A percentile compares a stretch with the other conserved stretches of the same genome.
These are phyloP conservation scores for Alternaria sp. DNA, from an alignment of 2,329 filamentous ascomycete species.

Conservation along the genomic window DNA sequence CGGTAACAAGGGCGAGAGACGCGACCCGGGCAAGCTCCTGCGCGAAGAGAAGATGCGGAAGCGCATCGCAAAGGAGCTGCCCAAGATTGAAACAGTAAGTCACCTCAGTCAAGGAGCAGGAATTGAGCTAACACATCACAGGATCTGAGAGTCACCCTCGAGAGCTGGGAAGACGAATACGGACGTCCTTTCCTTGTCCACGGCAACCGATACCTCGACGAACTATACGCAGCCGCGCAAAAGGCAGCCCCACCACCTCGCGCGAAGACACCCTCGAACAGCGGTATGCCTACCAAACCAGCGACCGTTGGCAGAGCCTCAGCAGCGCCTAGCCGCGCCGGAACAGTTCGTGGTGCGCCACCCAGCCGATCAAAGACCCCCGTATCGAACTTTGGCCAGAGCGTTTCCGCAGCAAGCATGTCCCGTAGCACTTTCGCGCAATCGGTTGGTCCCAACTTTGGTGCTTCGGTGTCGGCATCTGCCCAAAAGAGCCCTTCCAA, in stretches of 20 bases:
- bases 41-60: conserved; percentile 99
- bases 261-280: conserved; percentile 75
- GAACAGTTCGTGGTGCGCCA: conserved; percentile 50
- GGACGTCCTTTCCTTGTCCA: conserved; percentile 92
- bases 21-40: conserved; percentile 91
- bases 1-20: conserved; percentile 89
- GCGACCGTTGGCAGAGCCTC: conserved; percentile 39
- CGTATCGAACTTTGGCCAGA: conserved; percentile 36
- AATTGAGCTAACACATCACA: conserved; percentile 4
- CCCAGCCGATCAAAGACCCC: conserved; percentile 55
- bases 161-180: conserved; percentile 91
- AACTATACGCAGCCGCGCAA: conserved; percentile 70
- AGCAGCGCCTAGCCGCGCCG: conserved; percentile 39
- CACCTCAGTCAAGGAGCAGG: background rate
- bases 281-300: conserved; percentile 39
- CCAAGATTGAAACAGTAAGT: conserved; percentile 76
- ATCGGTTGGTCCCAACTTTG: conserved; percentile 31
- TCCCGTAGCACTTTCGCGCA: conserved; percentile 46
- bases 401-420: conserved; percentile 30
- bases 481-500: conserved; percentile 65
- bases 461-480: conserved; percentile 43
- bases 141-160: conserved; percentile 79
- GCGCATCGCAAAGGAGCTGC: conserved; percentile 92
- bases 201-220: conserved; percentile 87
- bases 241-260: conserved; percentile 67